Evolutionary conservation across 2,329 filamentous ascomycete species (phyloP).

Genomic region (Sphaceloma murrayae): DNA sequence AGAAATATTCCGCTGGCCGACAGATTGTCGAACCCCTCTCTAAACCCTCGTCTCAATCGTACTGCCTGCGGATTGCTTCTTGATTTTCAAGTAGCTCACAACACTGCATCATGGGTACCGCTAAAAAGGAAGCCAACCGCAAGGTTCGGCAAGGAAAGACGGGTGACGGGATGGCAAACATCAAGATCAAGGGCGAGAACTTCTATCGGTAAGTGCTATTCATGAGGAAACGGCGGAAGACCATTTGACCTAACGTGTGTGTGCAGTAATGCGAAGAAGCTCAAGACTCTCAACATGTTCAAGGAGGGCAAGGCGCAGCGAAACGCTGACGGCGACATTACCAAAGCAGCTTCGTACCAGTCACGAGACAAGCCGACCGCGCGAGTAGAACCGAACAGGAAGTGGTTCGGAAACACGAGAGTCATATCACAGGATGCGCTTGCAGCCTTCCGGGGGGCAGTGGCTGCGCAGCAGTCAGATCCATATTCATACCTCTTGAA

Average conservation of each 20-base stretch:
- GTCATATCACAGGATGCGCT: constrained; percentile 84
- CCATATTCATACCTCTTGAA: constrained; percentile 93
- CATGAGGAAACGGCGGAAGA: not conserved
- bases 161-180: constrained; percentile 80
- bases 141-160: constrained; percentile 77
- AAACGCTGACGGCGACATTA: constrained; percentile 75
- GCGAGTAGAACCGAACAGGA: constrained; percentile 87
- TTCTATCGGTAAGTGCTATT: constrained; percentile 64
- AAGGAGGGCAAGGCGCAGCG: constrained; percentile 77
- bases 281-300: constrained; percentile 81
- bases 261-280: constrained; percentile 62
- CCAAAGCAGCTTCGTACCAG: constrained; percentile 74
- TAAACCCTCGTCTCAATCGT: too few species aligned
- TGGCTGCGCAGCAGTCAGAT: constrained; percentile 80
- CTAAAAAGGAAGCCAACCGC: constrained; percentile 82
- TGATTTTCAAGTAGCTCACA: too few species aligned
- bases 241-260: constrained; percentile 12
- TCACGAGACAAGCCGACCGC: constrained; percentile 71
- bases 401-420: constrained; percentile 95
- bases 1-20: constrained; percentile 10
- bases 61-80: too few species aligned
- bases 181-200: constrained; percentile 92
- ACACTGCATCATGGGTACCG: constrained; percentile 74
- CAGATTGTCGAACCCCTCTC: too few species aligned
- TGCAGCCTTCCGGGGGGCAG: constrained; percentile 77